Percentiles rank a stretch among this genome's conserved stretches.
Conservation (phyloP, 768 basidiomycete genomes). For the Pleurotus sapidus region DNA sequence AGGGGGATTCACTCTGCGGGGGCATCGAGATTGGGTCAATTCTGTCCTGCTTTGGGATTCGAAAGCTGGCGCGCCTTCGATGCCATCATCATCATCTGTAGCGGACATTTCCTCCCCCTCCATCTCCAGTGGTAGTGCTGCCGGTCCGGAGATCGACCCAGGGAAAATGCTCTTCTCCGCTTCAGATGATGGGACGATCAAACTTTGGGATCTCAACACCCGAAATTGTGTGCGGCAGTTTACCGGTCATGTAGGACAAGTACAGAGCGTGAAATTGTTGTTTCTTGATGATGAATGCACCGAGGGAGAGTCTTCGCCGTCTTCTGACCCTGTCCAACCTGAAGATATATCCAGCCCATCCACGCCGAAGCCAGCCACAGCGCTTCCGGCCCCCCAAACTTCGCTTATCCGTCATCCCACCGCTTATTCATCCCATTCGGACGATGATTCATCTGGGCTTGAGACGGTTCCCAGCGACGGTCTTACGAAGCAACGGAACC, state of each 20-base stretch:
- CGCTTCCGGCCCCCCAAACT: not conserved
- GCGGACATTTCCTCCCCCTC: constrained; percentile 15
- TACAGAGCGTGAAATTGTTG: constrained; percentile 86
- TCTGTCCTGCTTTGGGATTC: constrained; percentile 91
- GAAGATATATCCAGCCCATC: constrained; percentile 9
- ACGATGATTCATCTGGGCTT: constrained; percentile 1
- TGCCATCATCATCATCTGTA: constrained; percentile 16
- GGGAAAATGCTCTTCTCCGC: constrained; percentile 98
- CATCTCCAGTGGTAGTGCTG: constrained; percentile 14
- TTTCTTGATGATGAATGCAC: constrained; percentile 47
- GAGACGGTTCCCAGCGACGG: not conserved
- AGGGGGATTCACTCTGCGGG: constrained; percentile 88
- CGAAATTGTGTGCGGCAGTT: constrained; percentile 83
- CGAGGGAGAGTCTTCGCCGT: constrained; percentile 31
- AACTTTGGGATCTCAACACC: constrained; percentile 87
- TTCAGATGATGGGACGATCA: constrained; percentile 91
- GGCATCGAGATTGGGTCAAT: constrained; percentile 97
- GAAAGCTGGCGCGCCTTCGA: constrained; percentile 23
- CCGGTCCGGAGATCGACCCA: constrained; percentile 56
- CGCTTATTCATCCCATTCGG: not conserved
- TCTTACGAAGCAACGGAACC: constrained; percentile 41
- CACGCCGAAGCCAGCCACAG: constrained; percentile 1
- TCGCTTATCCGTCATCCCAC: not conserved
- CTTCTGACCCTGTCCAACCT: constrained; percentile 16
- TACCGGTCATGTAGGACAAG: constrained; percentile 89